Evolutionary conservation across 331 rosid species (phyloP), one percentile per base, ranked within the genome.

Genomic region (Acacia pycnantha): DNA sequence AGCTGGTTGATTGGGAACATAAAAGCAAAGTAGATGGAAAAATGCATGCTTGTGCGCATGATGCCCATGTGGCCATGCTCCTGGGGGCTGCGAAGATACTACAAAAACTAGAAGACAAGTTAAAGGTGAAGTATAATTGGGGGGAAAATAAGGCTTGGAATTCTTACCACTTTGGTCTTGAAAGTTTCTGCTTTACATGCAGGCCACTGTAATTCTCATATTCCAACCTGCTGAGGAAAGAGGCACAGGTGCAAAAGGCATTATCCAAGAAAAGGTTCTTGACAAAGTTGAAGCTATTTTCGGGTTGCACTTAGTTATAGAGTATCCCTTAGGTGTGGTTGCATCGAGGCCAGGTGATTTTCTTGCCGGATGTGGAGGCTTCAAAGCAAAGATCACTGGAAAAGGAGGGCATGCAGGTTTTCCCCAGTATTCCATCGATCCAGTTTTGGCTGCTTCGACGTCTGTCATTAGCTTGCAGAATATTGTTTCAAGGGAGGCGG

Each of bases 281-380:
- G 88, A 89, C 24, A 82, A 87, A 51, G 87, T 91, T 21, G 95
- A 89, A 50, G 93, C 91, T 77, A 79, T 91, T 44, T 86, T 91
- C 35, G 93, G 90, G 51, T 3, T 91, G 79, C 95, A 91, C 79
- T 11, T 89, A 7, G 83, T 62, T 82, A 73, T 40, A 27, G 6
- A 44, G 13, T 87, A 81, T 78, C 91, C 93, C 3, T 54, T 67
- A 0, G 91, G 95, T 1, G 81, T 82, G 22, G 86, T 86, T 37
- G 90, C 93, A 16, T 87, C 89, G 4, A 79, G 91, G 37, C 93
- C 95, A 0, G 87, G 88, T 12, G 89, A 88, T 35, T 89, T 91
- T 86, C 89, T 91, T 13, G 95, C 93, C 2, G 95, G 93, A 26
- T 91, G 95, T 77, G 95, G 95, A 70, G 85, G 95, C 93, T 91